These are phyloP conservation scores for Phialemoniopsis sp. DNA, from an alignment of 2,329 filamentous ascomycete genomes.

Conservation along the genomic window DNA sequence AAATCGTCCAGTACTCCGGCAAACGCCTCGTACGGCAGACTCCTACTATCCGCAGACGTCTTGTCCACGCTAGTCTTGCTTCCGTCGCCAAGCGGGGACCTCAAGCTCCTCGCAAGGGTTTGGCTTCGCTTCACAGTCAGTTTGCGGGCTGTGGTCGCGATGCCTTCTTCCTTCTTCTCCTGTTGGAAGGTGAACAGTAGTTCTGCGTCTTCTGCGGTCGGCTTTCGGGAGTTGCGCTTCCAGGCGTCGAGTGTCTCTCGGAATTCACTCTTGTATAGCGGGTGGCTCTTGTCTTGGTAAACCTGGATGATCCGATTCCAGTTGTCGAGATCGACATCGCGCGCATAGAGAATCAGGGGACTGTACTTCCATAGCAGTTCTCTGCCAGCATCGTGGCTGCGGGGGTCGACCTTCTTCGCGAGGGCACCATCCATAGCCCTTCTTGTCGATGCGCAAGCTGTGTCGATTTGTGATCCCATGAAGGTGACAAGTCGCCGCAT, in stretches of 20 bases:
- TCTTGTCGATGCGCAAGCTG: slow-evolving; percentile 66
- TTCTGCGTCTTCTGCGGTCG: slow-evolving; percentile 72
- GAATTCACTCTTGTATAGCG: slow-evolving; percentile 79
- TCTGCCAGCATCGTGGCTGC: slow-evolving; percentile 67
- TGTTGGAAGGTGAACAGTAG: slow-evolving; percentile 75
- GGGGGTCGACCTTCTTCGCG: slow-evolving; percentile 64
- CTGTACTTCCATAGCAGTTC: slow-evolving; percentile 82
- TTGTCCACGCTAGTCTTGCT: slow-evolving; percentile 42
- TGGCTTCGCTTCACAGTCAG: slow-evolving; percentile 92
- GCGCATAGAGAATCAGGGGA: slow-evolving; percentile 80
- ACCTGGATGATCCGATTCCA: slow-evolving; percentile 78
- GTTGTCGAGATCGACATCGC: slow-evolving; percentile 75
- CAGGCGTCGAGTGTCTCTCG: slow-evolving; percentile 71
- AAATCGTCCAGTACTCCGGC: slow-evolving; percentile 76
- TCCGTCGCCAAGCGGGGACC: slow-evolving; percentile 63
- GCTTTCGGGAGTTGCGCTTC: slow-evolving; percentile 75
- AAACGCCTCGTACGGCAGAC: slow-evolving; percentile 79
- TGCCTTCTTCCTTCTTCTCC: slow-evolving; percentile 78
- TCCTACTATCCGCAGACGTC: slow-evolving; percentile 59
- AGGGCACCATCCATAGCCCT: slow-evolving; percentile 58
- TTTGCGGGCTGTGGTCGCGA: slow-evolving; percentile 76
- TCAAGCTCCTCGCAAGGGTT: slow-evolving; percentile 71
- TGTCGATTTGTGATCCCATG: slow-evolving; percentile 76
- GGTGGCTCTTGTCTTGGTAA: slow-evolving; percentile 74
- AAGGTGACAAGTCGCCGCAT: slow-evolving; percentile 76